phyloP scores from a whole-genome alignment of 2,329 filamentous ascomycete species.

The Xylariaceae sp. region DNA sequence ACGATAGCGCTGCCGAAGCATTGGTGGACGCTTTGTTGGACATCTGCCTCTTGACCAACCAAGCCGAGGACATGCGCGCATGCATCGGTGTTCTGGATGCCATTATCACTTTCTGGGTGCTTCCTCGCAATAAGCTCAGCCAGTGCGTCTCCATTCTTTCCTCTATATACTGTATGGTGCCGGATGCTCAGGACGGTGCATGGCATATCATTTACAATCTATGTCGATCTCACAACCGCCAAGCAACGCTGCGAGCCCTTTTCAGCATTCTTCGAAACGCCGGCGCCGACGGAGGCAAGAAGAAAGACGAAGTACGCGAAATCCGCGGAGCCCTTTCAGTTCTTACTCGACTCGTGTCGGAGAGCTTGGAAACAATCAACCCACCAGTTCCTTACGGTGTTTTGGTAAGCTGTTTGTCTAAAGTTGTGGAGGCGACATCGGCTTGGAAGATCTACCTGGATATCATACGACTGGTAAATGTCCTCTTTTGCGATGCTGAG shows the following conservation, averaged over 20 bases:
- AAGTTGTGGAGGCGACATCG: slow-evolving; percentile 41
- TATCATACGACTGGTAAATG: slow-evolving; percentile 50
- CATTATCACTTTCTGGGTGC: slow-evolving; percentile 65
- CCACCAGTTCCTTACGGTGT: slow-evolving; percentile 54
- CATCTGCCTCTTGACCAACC: slow-evolving; percentile 64
- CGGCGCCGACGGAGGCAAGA: slow-evolving; percentile 40
- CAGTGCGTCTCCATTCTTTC: slow-evolving; percentile 66
- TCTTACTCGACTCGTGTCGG: slow-evolving; percentile 57
- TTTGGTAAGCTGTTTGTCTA: slow-evolving; percentile 53
- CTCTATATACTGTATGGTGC: slow-evolving; percentile 64
- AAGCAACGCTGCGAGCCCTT: slow-evolving; percentile 60
- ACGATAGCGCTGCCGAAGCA: slow-evolving; percentile 54
- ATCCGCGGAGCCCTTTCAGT: slow-evolving; percentile 60
- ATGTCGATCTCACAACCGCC: slow-evolving; percentile 68
- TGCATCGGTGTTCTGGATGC: slow-evolving; percentile 65
- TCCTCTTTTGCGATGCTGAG: slow-evolving; percentile 49
- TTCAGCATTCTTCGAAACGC: slow-evolving; percentile 56
- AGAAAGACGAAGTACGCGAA: slow-evolving; percentile 50
- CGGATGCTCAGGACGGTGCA: slow-evolving; percentile 54
- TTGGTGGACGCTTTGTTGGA: slow-evolving; percentile 58
- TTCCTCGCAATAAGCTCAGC: slow-evolving; percentile 58
- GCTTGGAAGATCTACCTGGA: slow-evolving; percentile 43
- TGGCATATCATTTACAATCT: slow-evolving; percentile 68
- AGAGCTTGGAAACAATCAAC: slow-evolving; percentile 55
- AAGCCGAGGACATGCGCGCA: slow-evolving; percentile 58